Evolutionary conservation across 176 grass and related monocot genomes (phyloP), one percentile per base, ranked within the genome.

Genomic region (Carex parvula): DNA sequence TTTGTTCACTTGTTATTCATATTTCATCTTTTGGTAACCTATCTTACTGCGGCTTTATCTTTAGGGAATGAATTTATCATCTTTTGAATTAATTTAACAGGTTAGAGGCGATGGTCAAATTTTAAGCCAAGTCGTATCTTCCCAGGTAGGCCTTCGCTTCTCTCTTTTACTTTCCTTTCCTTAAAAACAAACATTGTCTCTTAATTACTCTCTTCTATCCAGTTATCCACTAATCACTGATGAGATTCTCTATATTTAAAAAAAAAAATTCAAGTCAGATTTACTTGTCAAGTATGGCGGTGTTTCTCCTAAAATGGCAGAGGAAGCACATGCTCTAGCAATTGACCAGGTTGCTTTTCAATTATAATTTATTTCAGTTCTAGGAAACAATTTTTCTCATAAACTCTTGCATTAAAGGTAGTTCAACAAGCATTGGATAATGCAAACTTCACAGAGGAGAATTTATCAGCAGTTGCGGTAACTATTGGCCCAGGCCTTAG

Each of bases 401-500:
- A 83, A 67, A 55, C 13, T n/a, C 29, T 85, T 58, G 79, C 13
- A 54, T 81, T 82, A 60, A 61, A 98, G 95, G 92, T 98, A 87
- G 92, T 98, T 70, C 91, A 93, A 82, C 89, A 85, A 87, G 88
- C 95, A 71, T 88, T 98, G 7, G 83, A 95, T 21, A 83, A 90
- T 32, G 92, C 95, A 57, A 93, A 94, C 64, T 61, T 93, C 58
- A 87, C 86, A 62, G 95, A 70, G 59, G 90, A 86, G 55, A 87
- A 98, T 74, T 89, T 98, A 84, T 94, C 88, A 83, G 95, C 95
- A 9, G 92, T 98, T 50, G 83, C 95, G 48, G 95, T 98, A 22
- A 98, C 95, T 21, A 82, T 98, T 87, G 95, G 95, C 41, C 95
- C 95, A 30, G 95, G 95, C 57, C 90, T 94, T 89, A 78, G 95